phyloP scores from a whole-genome alignment of 306 rosid genomes.

The Prunus dulcis region DNA sequence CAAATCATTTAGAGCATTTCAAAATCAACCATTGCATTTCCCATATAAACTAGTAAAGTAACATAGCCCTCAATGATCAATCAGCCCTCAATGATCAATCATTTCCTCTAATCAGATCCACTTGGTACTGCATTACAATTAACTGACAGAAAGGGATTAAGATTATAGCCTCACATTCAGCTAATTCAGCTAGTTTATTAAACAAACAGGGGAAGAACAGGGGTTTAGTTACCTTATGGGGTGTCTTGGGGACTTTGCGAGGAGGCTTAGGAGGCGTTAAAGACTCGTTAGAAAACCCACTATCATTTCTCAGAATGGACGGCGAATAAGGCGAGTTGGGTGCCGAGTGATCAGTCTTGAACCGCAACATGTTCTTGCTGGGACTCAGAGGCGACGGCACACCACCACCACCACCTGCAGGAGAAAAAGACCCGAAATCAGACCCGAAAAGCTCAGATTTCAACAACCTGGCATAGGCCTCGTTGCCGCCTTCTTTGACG shows the following conservation, averaged over 20 bases:
- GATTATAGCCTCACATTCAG: not conserved
- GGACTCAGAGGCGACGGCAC: slow-evolving; percentile 68
- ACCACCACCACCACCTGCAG: slow-evolving; percentile 45
- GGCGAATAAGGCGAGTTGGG: slow-evolving; percentile 89
- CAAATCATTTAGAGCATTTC: slow-evolving; percentile 14
- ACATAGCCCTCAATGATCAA: not conserved
- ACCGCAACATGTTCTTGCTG: slow-evolving; percentile 84
- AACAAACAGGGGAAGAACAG: not conserved
- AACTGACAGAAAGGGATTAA: not conserved
- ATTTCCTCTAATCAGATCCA: not conserved
- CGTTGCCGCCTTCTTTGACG: slow-evolving; percentile 80
- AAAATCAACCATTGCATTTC: slow-evolving; percentile 12
- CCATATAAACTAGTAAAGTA: not conserved
- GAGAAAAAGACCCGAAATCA: slow-evolving; percentile 78
- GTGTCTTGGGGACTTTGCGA: slow-evolving; percentile 93
- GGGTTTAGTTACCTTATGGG: slow-evolving; percentile 60
- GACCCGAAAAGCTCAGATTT: slow-evolving; percentile 87
- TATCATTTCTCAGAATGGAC: slow-evolving; percentile 55
- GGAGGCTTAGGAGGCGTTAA: slow-evolving; percentile 95
- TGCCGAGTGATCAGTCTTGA: slow-evolving; percentile 67
- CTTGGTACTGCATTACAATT: not conserved
- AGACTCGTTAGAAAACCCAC: slow-evolving; percentile 45
- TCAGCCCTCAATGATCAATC: not conserved
- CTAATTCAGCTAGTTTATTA: not conserved
- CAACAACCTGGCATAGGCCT: slow-evolving; percentile 69